phyloP scores from a whole-genome alignment of 2,329 filamentous ascomycete species.

The Cercospora berteroae region DNA sequence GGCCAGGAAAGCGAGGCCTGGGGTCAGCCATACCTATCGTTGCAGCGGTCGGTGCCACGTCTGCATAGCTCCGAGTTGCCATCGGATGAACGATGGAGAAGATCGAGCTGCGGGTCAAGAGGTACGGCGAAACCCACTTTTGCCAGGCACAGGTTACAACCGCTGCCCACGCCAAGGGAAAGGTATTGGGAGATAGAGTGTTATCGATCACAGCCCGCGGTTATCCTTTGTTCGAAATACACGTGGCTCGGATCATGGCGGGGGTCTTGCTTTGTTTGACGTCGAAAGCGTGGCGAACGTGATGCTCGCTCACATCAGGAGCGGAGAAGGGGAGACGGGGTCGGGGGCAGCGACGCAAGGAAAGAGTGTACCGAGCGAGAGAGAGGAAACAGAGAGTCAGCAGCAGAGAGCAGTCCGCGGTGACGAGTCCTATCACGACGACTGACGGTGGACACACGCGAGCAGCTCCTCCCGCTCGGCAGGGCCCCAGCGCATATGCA shows the following conservation, averaged over 20 bases:
- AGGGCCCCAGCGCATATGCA: slow-evolving; percentile 17
- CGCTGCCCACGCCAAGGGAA: slow-evolving; percentile 4
- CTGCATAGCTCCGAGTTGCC: slow-evolving; percentile 38
- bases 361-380: neutral
- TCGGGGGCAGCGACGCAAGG: neutral
- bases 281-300: neutral
- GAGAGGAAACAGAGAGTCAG: neutral
- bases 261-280: neutral
- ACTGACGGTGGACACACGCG: slow-evolving; percentile 27
- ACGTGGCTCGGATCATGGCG: slow-evolving; percentile 14
- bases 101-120: neutral
- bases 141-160: neutral
- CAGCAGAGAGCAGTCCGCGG: neutral
- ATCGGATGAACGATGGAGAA: slow-evolving; percentile 21
- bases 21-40: slow-evolving; percentile 48
- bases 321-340: neutral
- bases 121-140: neutral
- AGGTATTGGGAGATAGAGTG: neutral
- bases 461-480: slow-evolving; percentile 16
- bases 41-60: slow-evolving; percentile 38
- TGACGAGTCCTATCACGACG: slow-evolving; percentile 17
- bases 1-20: slow-evolving; percentile 51
- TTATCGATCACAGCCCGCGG: neutral
- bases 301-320: neutral
- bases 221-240: slow-evolving; percentile 14